Base-by-base conservation (phyloP, 257 asterid genomes). In the Handroanthus guayacan region DNA sequence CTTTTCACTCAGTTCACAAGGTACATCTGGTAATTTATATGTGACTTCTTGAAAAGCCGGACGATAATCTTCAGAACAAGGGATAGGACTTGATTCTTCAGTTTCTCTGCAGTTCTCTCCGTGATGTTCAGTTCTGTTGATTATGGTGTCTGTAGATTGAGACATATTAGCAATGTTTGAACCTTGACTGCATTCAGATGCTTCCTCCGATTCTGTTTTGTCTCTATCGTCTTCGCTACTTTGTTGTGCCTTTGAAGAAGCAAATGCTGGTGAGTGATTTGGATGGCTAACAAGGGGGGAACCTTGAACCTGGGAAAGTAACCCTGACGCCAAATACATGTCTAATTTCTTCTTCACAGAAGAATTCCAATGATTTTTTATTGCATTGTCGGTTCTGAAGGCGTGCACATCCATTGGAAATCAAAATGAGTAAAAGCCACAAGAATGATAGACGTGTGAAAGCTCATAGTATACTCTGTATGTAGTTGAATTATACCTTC, bases 281-380 rank as follows among this genome's bases (percentile, higher is more conserved):
- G 84, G 78, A 55, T 78, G 86, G 82, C 77, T 78, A 69, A 87
- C 74, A 69, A 51, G 80, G 5, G 92, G 90, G 37, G 65, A 81
- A 61, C 89, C 87, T 79, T 89, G 92, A 74, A 81, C 86, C 85
- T 87, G 89, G 64, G 92, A 80, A 87, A 93, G 89, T 78, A 89
- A 83, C 65, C 97, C 98, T 65, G 98, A 91, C 5, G 96, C 89
- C 87, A 84, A 67, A 85, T 91, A 93, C 81, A 87, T 82, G 64
- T 89, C 98, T 87, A 93, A 37, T 82, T 93, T 93, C 89, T 93
- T 93, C 87, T 93, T 93, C 82, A 93, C 97, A 36, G 98, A 93
- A 83, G 95, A 88, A 79, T 91, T 91, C 98, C 98, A 91, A 71
- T 93, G 98, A 85, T 93, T 93, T 84, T 93, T 93, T 44, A 93